These are phyloP conservation scores for Astrephomene gubernaculifera DNA, from an alignment of 139 green algal species.

Conservation along the genomic window DNA sequence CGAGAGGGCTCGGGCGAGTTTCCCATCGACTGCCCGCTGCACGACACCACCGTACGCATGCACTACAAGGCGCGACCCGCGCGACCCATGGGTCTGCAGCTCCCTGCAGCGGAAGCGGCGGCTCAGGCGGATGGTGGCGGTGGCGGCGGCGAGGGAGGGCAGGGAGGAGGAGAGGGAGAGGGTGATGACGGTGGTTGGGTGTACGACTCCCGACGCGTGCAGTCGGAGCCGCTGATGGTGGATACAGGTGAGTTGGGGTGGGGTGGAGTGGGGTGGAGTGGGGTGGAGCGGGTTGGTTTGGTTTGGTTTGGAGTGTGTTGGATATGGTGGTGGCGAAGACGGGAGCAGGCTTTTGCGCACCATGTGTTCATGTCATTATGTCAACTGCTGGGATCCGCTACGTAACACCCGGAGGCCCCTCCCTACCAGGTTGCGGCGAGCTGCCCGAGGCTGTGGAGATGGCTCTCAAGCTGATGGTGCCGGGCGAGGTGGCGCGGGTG, in stretches of 20 bases:
- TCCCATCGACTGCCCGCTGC: slow-evolving; percentile 84
- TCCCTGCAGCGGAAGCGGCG: not conserved
- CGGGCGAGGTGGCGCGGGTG: slow-evolving; percentile 69
- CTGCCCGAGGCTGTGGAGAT: slow-evolving; percentile 78
- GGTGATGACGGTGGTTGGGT: slow-evolving; percentile 11
- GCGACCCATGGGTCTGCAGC: not conserved
- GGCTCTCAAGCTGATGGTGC: slow-evolving; percentile 81
- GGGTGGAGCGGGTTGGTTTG: too few relatives aligned
- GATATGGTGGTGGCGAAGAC: too few relatives aligned
- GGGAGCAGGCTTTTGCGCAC: too few relatives aligned
- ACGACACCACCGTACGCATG: slow-evolving; percentile 78
- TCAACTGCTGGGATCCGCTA: too few relatives aligned
- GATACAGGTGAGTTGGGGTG: slow-evolving; percentile 56
- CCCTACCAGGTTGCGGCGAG: slow-evolving; percentile 58
- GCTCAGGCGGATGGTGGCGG: not conserved
- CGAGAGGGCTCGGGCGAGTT: slow-evolving; percentile 81
- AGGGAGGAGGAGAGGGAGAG: not conserved
- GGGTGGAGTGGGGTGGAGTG: too few relatives aligned
- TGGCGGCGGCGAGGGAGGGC: too few relatives aligned
- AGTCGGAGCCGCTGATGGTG: slow-evolving; percentile 47
- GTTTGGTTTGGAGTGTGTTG: too few relatives aligned
- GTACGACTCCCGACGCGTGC: slow-evolving; percentile 36
- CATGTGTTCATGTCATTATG: too few relatives aligned
- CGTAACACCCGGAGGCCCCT: too few relatives aligned
- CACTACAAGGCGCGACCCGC: slow-evolving; percentile 66